Base-by-base conservation (phyloP, 163 green algal genomes). In the Scenedesmus sp. region DNA sequence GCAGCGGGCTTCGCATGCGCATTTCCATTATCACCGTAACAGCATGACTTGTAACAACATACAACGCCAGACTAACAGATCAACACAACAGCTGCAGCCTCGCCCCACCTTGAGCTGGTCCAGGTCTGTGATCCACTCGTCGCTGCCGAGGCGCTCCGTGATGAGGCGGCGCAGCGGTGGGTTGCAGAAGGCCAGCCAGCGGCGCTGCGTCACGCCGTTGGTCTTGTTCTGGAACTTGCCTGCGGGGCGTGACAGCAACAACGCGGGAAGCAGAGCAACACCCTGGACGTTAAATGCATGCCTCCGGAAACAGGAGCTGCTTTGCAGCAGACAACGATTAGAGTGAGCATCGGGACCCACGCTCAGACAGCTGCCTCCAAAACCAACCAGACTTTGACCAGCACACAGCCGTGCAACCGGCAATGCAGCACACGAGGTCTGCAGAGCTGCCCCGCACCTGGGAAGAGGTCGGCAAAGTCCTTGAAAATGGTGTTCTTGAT, bases 151-250 rank as follows among this genome's bases (percentile, higher is more conserved):
- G 23, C 92, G 96, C 66, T 97, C 90, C 2, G 96, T 98, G 94
- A 99, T 98, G 66, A 99, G 94, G 54, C 95, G 89, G 67, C 96
- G 91, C 89, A 99, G 96, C 20, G 93, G 93, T 2, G 98, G 97
- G 96, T 99, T 99, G 97, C 98, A 99, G 96, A 99, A 99, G n/a
- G 98, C 98, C 82, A 99, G 97, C 98, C 98, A 99, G 77, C 98
- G 96, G 76, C 98, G 95, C 94, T 98, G 97, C 16, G 97, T 99
- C 55, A 99, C 97, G 87, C 98, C 98, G 92, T 99, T 99, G 92
- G 98, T 99, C 96, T 99, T 99, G 97, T 99, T 99, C 95, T 99
- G 98, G 96, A 99, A 99, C 96, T 99, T 99, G 76, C 98, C 84
- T 91, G 87, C 70, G 62, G 2, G 10, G 12, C 6, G 2, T 81